Evolutionary conservation across 768 basidiomycete genomes (phyloP), one percentile per base, ranked within the genome.

Genomic region (Auricularia heimuer): DNA sequence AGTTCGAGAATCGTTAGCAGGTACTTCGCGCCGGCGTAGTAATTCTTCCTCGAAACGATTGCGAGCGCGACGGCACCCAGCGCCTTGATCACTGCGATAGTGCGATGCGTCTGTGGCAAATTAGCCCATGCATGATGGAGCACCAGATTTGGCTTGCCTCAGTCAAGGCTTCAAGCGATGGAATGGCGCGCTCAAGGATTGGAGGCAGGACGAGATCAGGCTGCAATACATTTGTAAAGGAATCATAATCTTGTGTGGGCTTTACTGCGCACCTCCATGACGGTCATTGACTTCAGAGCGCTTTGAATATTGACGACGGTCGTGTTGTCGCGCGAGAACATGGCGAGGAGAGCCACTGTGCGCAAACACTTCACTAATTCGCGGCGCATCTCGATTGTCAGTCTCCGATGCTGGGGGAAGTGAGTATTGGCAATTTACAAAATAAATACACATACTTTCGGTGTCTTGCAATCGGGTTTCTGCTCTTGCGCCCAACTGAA

Each of bases 151-250:
- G 29, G 69, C 80, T 54, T 68, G 88, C 90, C 82, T 94, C 92
- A 16, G 87, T 86, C n/a, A 95, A 76, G 3, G 90, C 86, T 74
- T 94, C 92, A n/a, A 97, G 76, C 0, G 92, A 89, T 1, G 92
- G 91, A 4, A 89, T 85, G 10, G 91, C 90, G 63, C 92, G 80
- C 72, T 95, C 92, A 66, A 95, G 75, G 51, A 95, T 82, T 0
- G 91, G 85, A 56, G 87, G 85, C 54, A 95, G 77, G 68, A 95
- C 87, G 24, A 96, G 79, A 72, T 92, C 90, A 1, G 94, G 92
- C 68, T 51, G 47, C 14, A 45, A 18, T 21, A 18, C 16, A 18
- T 21, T 12, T 21, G 21, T 1, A 1, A 18, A 18, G 18, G 44
- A 18, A 10, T 45, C 44, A 45, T 11, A 11, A 45, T 11, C 11